Conservation (phyloP, 78 protist genomes). For the Tieghemostelium lacteum region DNA sequence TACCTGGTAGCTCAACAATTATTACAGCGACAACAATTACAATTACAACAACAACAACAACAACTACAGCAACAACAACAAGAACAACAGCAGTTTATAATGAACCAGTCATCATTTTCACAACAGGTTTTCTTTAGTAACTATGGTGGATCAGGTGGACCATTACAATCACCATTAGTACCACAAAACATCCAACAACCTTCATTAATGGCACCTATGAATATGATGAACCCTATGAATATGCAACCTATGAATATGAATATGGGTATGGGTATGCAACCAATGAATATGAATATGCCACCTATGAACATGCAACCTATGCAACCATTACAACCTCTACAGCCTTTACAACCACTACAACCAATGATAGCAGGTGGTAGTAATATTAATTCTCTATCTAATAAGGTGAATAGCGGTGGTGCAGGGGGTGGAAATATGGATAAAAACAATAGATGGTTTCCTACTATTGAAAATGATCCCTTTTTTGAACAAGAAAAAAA, state of each 20-base stretch:
- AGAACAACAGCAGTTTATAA: conserved; percentile 44
- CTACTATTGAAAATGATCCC: conserved; percentile 74
- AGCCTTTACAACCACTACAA: neutral
- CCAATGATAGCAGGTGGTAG: neutral
- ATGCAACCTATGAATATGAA: neutral
- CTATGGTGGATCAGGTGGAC: conserved; percentile 1
- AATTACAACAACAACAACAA: conserved; percentile 21
- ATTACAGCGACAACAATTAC: no score
- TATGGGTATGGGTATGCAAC: conserved; percentile 29
- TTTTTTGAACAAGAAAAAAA: conserved; percentile 56
- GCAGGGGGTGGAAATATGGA: conserved; percentile 8
- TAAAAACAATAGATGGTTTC: conserved; percentile 64
- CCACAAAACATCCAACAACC: conserved; percentile 34
- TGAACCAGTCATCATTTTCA: conserved; percentile 65
- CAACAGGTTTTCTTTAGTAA: conserved; percentile 48
- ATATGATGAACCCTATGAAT: neutral
- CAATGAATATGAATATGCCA: neutral
- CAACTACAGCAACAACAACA: conserved; percentile 14
- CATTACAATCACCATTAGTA: conserved; percentile 23
- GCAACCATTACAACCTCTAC: conserved; percentile 9
- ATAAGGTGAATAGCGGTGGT: neutral
- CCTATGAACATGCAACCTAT: neutral
- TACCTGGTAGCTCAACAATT: no score
- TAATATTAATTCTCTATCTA: neutral
- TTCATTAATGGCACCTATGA: neutral